Conservation (phyloP, 139 green algal genomes). For the Pedinophyceae sp. region DNA sequence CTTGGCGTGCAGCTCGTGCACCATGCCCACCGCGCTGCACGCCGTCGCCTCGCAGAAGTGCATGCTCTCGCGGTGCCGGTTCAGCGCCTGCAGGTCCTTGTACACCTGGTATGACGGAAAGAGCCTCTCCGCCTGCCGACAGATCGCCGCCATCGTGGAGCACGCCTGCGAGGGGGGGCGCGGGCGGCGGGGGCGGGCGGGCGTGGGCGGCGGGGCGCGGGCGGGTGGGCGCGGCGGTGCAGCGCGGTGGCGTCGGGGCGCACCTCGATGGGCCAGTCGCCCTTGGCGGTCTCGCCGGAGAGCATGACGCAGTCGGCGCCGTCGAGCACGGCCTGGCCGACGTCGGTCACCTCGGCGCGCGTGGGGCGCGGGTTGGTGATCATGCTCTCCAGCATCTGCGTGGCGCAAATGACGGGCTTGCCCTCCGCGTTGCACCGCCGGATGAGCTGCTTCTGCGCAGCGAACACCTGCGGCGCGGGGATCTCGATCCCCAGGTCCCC, state of each 20-base stretch:
- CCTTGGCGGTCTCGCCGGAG: constrained; percentile 7
- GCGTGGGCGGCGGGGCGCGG: too few species aligned
- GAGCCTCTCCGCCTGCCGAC: constrained; percentile 18
- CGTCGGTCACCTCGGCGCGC: constrained; percentile 12
- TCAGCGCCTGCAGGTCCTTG: constrained; percentile 11
- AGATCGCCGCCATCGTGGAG: constrained; percentile 7
- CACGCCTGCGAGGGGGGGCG: too few species aligned
- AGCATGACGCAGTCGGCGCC: constrained; percentile 15
- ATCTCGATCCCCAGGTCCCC: constrained; percentile 12
- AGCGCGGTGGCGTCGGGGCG: too few species aligned
- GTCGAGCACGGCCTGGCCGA: constrained; percentile 20
- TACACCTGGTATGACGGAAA: constrained; percentile 32
- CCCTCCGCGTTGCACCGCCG: constrained; percentile 26
- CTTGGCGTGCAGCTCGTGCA: constrained; percentile 62
- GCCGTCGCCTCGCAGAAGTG: constrained; percentile 41
- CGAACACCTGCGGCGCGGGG: constrained; percentile 3
- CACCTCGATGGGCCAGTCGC: constrained; percentile 4
- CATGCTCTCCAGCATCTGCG: constrained; percentile 46
- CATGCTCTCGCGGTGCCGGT: neutral
- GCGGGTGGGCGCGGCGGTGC: too few species aligned
- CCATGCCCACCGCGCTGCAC: constrained; percentile 56
- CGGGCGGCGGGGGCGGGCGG: too few species aligned
- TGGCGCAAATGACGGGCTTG: constrained; percentile 40
- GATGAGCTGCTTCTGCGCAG: constrained; percentile 9
- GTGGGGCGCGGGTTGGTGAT: constrained; percentile 34